Base-by-base conservation (phyloP, 768 basidiomycete genomes). In the Lentinula lateritia region DNA sequence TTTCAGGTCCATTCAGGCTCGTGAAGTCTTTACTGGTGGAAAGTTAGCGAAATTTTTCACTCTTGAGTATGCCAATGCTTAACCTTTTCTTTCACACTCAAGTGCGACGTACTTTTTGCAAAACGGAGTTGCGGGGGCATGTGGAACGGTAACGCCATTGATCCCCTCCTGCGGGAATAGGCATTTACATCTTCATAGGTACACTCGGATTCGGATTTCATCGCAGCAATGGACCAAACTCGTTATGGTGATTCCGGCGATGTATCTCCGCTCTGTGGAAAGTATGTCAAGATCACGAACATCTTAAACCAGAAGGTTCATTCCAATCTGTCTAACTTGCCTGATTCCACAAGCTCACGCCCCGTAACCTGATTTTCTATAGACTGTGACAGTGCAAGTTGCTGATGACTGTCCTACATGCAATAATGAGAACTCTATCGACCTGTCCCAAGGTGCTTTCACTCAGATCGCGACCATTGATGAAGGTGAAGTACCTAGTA, bases 361-460 rank as follows among this genome's bases (percentile, higher is more conserved):
- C 5, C 23, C 10, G 13, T 41, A 15, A 38, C 9, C 3, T 39
- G 20, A 10, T 34, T 34, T 39, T 36, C 15, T 9, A 13, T 10
- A 60, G 59, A 52, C 50, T 42, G 59, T 52, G n/a, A 60, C 39
- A 5, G 85, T 79, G 39, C 75, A 72, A n/a, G 72, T 89, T 53
- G 82, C 76, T 13, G 84, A 86, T 61, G 77, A 74, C 45, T 88
- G 86, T 73, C 83, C 84, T n/a, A 77, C 79, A n/a, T 87, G 86
- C 69, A 41, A 60, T 0, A 75, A 73, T 52, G 39, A 16, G 16
- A 70, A 82, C 68, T 83, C 81, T 6, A 77, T 89, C 66, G 82
- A 83, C 63, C 70, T 84, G 41, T 83, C 83, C n/a, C 41, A 65
- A 52, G 83, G 67, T 53, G 82, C 83, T 52, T 88, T 89, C 76